Evolutionary conservation across 2,329 filamentous ascomycete species (phyloP).

Genomic region (Fusarium kyushuense): DNA sequence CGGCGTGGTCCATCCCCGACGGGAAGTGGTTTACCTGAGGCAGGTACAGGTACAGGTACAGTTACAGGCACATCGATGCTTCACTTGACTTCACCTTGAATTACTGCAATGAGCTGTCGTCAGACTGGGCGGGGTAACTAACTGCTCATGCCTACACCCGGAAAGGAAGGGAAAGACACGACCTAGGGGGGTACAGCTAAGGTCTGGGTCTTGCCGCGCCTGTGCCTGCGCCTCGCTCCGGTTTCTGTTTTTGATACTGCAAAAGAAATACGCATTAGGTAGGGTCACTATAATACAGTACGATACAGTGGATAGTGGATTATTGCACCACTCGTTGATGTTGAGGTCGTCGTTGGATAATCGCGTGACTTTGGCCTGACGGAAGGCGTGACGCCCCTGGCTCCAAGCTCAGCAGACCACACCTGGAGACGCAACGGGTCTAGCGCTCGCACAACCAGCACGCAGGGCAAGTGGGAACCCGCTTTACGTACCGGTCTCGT

Average conservation of each 20-base stretch:
- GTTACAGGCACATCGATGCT: neutral
- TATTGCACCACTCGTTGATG: neutral
- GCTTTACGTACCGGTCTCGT: constrained; percentile 43
- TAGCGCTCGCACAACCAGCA: constrained; percentile 36
- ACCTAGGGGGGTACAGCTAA: constrained; percentile 35
- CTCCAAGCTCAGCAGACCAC: constrained; percentile 47
- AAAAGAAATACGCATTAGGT: constrained; percentile 16
- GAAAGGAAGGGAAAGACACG: constrained; percentile 23
- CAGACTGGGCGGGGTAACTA: constrained; percentile 61
- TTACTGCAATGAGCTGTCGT: constrained; percentile 51
- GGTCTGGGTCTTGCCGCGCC: constrained; percentile 3
- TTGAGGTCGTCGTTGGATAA: constrained; percentile 36
- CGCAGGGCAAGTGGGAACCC: constrained; percentile 10
- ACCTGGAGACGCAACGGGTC: constrained; percentile 39
- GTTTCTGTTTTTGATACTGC: constrained; percentile 16
- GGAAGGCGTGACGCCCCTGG: constrained; percentile 48
- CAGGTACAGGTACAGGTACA: constrained; percentile 1
- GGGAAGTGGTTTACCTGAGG: constrained; percentile 11
- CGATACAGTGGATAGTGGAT: neutral
- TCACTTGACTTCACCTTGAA: neutral
- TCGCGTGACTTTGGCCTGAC: constrained; percentile 52
- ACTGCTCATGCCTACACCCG: constrained; percentile 45
- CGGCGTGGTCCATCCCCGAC: constrained; percentile 34
- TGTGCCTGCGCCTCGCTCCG: constrained; percentile 36
- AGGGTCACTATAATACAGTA: neutral